Percentiles rank a stretch among this genome's conserved stretches.
phyloP scores from a whole-genome alignment of 2,329 filamentous ascomycete genomes.

The Dryadomyces sulphureus region DNA sequence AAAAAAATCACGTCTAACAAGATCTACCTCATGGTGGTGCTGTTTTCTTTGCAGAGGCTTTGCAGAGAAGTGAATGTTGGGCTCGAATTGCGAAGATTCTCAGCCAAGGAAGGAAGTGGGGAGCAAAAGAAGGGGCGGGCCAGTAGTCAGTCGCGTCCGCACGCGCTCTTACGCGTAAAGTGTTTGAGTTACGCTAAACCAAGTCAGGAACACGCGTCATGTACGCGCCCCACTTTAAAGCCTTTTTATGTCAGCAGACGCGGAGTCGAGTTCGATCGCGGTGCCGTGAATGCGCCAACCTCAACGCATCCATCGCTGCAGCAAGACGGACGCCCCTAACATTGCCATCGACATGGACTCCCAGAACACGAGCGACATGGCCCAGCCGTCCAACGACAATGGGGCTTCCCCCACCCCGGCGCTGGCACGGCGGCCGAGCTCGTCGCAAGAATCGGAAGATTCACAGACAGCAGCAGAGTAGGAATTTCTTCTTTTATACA shows the following conservation, averaged over 20 bases:
- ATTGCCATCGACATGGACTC: slow-evolving; percentile 4
- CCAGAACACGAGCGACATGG: slow-evolving; percentile 5
- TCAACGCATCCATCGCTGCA: no score
- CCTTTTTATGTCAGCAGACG: not conserved
- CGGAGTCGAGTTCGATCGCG: not conserved
- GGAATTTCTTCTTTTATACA: not conserved
- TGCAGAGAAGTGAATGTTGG: not conserved
- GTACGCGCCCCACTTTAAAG: slow-evolving; percentile 1
- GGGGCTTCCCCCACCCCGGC: slow-evolving; percentile 18
- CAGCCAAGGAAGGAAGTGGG: not conserved
- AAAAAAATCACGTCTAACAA: no score
- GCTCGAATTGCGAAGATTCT: not conserved
- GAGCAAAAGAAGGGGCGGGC: slow-evolving; percentile 1
- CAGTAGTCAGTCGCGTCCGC: slow-evolving; percentile 1
- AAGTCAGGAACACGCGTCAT: slow-evolving; percentile 13
- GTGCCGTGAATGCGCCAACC: no score
- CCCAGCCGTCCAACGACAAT: slow-evolving; percentile 25
- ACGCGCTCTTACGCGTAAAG: slow-evolving; percentile 12
- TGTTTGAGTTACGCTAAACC: slow-evolving; percentile 27
- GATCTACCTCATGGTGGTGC: slow-evolving; percentile 14
- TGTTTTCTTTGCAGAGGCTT: not conserved
- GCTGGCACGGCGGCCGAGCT: slow-evolving; percentile 37
- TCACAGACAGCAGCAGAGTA: slow-evolving; percentile 64
- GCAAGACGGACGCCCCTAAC: not conserved
- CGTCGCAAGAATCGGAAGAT: slow-evolving; percentile 45